Evolutionary conservation across 345 rosid species (phyloP).

Genomic region (Hibiscus syriacus): DNA sequence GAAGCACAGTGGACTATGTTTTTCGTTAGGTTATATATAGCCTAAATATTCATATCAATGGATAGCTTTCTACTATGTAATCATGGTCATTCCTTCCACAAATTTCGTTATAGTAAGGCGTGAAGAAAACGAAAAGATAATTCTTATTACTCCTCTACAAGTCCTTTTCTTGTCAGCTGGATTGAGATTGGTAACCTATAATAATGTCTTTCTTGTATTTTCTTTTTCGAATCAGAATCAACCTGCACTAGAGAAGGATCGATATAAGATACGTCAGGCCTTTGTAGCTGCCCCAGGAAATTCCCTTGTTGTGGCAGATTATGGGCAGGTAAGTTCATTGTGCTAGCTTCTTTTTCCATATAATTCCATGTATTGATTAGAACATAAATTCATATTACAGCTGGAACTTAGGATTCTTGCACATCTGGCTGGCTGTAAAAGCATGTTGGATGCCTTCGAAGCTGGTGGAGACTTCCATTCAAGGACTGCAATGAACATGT

Average conservation of each 20-base stretch:
- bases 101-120: not conserved
- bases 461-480: conserved; percentile 99
- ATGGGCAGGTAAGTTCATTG: conserved; percentile 71
- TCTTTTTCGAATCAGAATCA: conserved; percentile 49
- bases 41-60: not conserved
- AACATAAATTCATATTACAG: conserved; percentile 34
- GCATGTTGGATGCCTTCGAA: conserved; percentile 94
- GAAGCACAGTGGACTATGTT: not conserved
- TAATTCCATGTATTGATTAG: conserved; percentile 13
- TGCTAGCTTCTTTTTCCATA: conserved; percentile 7
- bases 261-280: conserved; percentile 96
- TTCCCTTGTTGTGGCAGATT: conserved; percentile 94
- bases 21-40: not conserved
- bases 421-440: conserved; percentile 81
- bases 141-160: not conserved
- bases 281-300: conserved; percentile 88
- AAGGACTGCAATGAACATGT: conserved; percentile 98
- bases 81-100: not conserved
- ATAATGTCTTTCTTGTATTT: not conserved
- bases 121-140: not conserved
- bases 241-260: conserved; percentile 97
- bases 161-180: not conserved
- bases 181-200: not conserved
- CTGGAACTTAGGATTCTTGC: conserved; percentile 97
- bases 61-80: not conserved